Conservation (phyloP, 2,329 filamentous ascomycete species). For the Coleophoma cylindrospora region DNA sequence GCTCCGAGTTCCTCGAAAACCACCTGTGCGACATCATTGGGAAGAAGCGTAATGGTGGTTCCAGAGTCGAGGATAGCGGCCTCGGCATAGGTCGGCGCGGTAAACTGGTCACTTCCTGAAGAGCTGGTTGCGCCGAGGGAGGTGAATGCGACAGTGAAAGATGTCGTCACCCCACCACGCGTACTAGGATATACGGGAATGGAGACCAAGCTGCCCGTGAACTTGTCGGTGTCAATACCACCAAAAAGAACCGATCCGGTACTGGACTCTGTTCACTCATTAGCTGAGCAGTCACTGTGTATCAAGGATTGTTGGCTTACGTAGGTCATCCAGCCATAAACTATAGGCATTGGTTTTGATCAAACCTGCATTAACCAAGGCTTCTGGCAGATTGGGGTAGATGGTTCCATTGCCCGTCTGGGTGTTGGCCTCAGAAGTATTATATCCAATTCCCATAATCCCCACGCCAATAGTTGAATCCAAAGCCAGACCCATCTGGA, state of each 20-base stretch:
- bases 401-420: slow-evolving; percentile 29
- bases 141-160: slow-evolving; percentile 11
- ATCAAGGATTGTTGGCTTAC: slow-evolving; percentile 1
- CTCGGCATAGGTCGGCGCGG: slow-evolving; percentile 28
- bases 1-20: slow-evolving; percentile 38
- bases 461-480: slow-evolving; percentile 43
- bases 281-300: background rate
- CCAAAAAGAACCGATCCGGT: slow-evolving; percentile 29
- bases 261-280: slow-evolving; percentile 5
- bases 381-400: slow-evolving; percentile 10
- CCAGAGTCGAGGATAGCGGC: slow-evolving; percentile 56
- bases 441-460: slow-evolving; percentile 50
- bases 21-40: slow-evolving; percentile 41
- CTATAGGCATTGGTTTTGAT: slow-evolving; percentile 31
- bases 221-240: slow-evolving; percentile 37
- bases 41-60: slow-evolving; percentile 59
- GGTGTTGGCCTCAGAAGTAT: slow-evolving; percentile 32
- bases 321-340: slow-evolving; percentile 18
- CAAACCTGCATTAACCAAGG: slow-evolving; percentile 31
- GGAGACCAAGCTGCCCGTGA: slow-evolving; percentile 25
- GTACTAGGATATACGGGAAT: slow-evolving; percentile 11
- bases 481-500: slow-evolving; percentile 48
- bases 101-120: slow-evolving; percentile 7
- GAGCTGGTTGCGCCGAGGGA: slow-evolving; percentile 5
- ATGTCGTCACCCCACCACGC: background rate